Evolutionary conservation across 2,329 filamentous ascomycete species (phyloP).

Genomic region (Microdochium trichocladiopsis): DNA sequence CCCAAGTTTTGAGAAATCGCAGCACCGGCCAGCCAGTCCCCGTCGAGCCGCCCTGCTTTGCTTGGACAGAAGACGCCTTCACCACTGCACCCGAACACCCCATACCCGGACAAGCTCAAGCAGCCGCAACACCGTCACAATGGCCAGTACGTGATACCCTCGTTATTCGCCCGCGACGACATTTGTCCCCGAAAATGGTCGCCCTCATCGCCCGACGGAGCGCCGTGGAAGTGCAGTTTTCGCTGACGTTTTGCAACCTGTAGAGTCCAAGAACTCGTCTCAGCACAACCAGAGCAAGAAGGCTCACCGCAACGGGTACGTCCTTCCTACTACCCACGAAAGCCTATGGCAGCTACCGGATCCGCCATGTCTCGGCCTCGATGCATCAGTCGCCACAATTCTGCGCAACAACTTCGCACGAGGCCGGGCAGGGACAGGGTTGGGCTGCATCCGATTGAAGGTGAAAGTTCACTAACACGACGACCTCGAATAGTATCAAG

Average conservation of each 20-base stretch:
- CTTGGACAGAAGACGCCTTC: conserved; percentile 8
- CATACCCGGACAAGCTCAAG: conserved; percentile 2
- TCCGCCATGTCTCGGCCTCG: too few relatives aligned
- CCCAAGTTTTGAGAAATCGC: conserved; percentile 7
- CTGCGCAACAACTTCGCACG: background rate
- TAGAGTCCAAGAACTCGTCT: conserved; percentile 99
- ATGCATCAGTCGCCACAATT: too few relatives aligned
- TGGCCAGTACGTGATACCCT: background rate
- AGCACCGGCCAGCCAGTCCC: background rate
- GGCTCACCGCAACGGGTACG: conserved; percentile 98
- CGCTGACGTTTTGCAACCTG: conserved; percentile 17
- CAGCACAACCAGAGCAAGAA: conserved; percentile 98
- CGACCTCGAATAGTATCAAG: conserved; percentile 71
- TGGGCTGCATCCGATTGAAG: background rate
- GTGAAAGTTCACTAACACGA: conserved; percentile 7
- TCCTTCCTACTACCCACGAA: conserved; percentile 12
- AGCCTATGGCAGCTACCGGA: background rate
- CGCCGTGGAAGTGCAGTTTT: background rate
- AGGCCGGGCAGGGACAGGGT: background rate
- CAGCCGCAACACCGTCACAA: conserved; percentile 6
- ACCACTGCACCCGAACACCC: conserved; percentile 10
- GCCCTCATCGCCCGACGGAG: background rate
- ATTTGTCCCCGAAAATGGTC: background rate
- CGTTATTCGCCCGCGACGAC: background rate
- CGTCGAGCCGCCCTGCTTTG: background rate